phyloP scores from a whole-genome alignment of 805 yeast species.

The Myxozyma neotropica region DNA sequence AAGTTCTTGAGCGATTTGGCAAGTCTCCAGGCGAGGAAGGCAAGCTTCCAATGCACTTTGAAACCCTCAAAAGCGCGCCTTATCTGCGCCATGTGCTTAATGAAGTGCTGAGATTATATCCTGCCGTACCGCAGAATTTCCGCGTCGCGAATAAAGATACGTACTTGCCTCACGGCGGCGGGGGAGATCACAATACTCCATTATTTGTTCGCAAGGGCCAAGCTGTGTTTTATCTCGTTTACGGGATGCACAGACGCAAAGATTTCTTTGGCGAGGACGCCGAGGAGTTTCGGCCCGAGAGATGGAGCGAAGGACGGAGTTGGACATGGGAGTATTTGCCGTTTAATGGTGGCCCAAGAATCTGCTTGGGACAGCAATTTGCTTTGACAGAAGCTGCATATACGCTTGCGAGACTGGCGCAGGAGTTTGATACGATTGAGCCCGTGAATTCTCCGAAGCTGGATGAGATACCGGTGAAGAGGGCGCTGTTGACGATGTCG shows the following conservation, averaged over 20 bases:
- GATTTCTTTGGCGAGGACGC: conserved; percentile 52
- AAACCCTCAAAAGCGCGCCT: conserved; percentile 2
- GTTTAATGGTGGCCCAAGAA: conserved; percentile 59
- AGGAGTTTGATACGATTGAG: conserved; percentile 38
- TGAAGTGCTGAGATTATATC: conserved; percentile 20
- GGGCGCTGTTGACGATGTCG: background rate
- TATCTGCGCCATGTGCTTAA: conserved; percentile 10
- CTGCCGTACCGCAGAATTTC: conserved; percentile 15
- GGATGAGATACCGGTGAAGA: background rate
- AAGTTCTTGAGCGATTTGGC: conserved; percentile 32
- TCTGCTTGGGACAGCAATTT: conserved; percentile 59
- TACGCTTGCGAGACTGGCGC: conserved; percentile 47
- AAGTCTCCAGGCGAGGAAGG: conserved; percentile 10
- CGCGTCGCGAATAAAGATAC: conserved; percentile 14
- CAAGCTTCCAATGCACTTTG: conserved; percentile 1
- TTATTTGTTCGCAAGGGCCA: conserved; percentile 50
- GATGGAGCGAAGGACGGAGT: conserved; percentile 48
- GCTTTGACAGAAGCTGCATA: conserved; percentile 57
- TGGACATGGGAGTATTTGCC: conserved; percentile 55
- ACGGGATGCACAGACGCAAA: conserved; percentile 49
- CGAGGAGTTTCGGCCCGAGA: conserved; percentile 49
- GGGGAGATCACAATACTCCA: conserved; percentile 46
- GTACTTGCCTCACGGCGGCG: conserved; percentile 53
- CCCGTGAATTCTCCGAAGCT: background rate
- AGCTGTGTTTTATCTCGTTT: conserved; percentile 46